Base-by-base conservation (phyloP, 805 yeast genomes). In the Candida verbasci region DNA sequence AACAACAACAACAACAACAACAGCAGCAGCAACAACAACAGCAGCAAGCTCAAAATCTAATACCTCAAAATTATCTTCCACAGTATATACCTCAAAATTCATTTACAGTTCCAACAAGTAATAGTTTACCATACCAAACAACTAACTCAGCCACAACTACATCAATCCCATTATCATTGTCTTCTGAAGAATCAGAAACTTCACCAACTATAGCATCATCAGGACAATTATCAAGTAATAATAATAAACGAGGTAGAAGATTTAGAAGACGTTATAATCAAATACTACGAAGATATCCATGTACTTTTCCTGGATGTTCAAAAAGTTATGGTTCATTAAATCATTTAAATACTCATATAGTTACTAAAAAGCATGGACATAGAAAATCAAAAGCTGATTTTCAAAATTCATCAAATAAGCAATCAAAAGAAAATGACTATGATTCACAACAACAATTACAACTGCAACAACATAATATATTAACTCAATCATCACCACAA, bases 291-390 rank as follows among this genome's bases (percentile, higher is more conserved):
- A 57, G 58, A 37, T 62, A 58, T 45, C 50, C 42, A 33, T 66
- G 72, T 40, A 45, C 58, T 22, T 59, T 37, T 35, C 60, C 65
- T 9, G 70, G 68, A 1, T 66, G 72, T 44, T 47, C 57, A 35
- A 66, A 66, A 44, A 60, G 68, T 41, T 66, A 66, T 44, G 72
- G 72, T 0, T 57, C 64, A 31, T 50, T 66, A 34, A 66, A 66
- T 47, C 72, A 66, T 46, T 46, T 66, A 34, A 66, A 66, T 46
- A 66, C 72, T 9, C 72, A 66, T 45, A 65, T 66, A 4, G 70
- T 66, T 20, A 64, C 70, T 42, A 65, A 66, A 41, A 66, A 62
- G 31, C 72, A 66, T 42, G 72, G 72, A n/a, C 61, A 54, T 34
- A 49, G 71, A 24, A 64, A 64, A 45, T 55, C 62, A 18, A 66